phyloP scores from a whole-genome alignment of 805 yeast genomes.

The Vanderwaltozyma verrucispora region DNA sequence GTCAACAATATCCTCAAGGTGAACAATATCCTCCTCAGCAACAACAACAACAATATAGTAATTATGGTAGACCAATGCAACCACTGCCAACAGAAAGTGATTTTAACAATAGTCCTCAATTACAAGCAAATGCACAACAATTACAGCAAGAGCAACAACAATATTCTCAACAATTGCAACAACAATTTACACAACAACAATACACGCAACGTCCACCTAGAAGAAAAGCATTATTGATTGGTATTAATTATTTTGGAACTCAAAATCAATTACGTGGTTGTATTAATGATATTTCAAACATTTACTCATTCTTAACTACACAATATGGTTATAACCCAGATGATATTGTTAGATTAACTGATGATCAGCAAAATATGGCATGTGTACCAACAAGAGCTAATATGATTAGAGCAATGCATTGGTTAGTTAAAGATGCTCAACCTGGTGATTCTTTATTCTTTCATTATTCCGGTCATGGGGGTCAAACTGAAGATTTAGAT shows the following conservation, averaged over 20 bases:
- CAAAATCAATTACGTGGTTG: constrained; percentile 60
- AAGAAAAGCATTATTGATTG: constrained; percentile 65
- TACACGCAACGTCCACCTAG: constrained; percentile 64
- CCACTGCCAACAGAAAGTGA: not conserved
- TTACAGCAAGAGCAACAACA: not conserved
- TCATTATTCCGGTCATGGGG: constrained; percentile 86
- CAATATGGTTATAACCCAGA: constrained; percentile 40
- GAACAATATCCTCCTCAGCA: constrained; percentile 2
- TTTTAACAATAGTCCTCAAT: not conserved
- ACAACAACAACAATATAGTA: too few species aligned
- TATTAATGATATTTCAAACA: constrained; percentile 62
- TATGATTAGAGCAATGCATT: constrained; percentile 67
- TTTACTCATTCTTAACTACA: constrained; percentile 34
- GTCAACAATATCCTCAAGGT: constrained; percentile 4
- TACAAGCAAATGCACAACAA: not conserved
- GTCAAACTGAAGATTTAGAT: constrained; percentile 54
- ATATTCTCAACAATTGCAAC: constrained; percentile 2
- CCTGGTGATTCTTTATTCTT: constrained; percentile 72
- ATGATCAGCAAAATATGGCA: constrained; percentile 39
- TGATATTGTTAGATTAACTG: constrained; percentile 52
- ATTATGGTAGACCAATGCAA: too few species aligned
- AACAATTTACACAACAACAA: constrained; percentile 30
- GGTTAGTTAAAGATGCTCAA: constrained; percentile 65
- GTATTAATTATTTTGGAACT: constrained; percentile 67
- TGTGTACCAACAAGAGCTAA: constrained; percentile 56